These are phyloP conservation scores for Vanrija humicola DNA, from an alignment of 1,284 basidiomycete genomes.

Conservation along the genomic window DNA sequence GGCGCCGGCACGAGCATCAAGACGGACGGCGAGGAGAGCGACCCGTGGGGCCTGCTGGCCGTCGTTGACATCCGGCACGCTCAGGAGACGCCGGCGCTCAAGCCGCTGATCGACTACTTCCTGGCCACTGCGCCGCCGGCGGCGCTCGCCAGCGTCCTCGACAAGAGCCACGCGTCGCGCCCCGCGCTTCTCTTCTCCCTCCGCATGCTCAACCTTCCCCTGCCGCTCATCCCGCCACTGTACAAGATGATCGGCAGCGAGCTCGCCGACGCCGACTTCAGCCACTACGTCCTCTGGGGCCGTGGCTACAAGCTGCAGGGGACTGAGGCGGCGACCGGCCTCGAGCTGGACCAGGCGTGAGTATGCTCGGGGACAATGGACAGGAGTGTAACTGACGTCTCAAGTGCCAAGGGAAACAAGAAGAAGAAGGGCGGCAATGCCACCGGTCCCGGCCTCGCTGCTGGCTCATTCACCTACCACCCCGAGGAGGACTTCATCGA, in stretches of 20 bases:
- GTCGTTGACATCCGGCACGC: constrained; percentile 66
- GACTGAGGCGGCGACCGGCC: constrained; percentile 36
- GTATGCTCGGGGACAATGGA: neutral
- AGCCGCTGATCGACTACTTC: constrained; percentile 67
- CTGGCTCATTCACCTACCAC: constrained; percentile 65
- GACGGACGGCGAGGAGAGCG: constrained; percentile 80
- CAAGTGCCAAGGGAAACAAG: constrained; percentile 7
- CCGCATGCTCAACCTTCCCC: constrained; percentile 85
- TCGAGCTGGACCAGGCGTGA: constrained; percentile 37
- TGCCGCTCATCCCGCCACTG: constrained; percentile 82
- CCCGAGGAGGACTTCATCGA: constrained; percentile 76
- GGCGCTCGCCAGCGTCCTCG: constrained; percentile 33
- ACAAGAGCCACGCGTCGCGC: constrained; percentile 49
- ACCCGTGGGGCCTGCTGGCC: constrained; percentile 79
- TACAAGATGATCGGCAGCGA: constrained; percentile 81
- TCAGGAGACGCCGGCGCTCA: constrained; percentile 66
- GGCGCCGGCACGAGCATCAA: constrained; percentile 77
- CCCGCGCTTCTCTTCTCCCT: constrained; percentile 80
- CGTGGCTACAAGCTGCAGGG: constrained; percentile 47
- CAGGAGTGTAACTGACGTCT: neutral
- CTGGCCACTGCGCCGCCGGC: constrained; percentile 53
- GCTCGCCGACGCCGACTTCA: constrained; percentile 55
- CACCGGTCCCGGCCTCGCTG: constrained; percentile 26
- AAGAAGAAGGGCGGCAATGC: constrained; percentile 45
- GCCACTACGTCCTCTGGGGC: constrained; percentile 46